Conservation (phyloP, 169 alveolate genomes). For the Amoebophrya sp. region DNA sequence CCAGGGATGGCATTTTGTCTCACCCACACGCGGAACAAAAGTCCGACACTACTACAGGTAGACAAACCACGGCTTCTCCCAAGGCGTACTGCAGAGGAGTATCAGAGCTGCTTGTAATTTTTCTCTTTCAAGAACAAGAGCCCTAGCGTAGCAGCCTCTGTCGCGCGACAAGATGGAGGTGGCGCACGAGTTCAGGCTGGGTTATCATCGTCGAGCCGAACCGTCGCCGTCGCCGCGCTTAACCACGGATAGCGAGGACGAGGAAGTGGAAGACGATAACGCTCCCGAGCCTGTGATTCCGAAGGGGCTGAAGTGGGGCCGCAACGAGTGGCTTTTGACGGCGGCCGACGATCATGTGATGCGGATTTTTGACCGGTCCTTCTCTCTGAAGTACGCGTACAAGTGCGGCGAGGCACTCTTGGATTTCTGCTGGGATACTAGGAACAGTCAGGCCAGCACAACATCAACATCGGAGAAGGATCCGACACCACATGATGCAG, state of each 20-base stretch:
- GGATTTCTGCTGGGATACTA: background rate
- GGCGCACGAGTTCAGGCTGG: background rate
- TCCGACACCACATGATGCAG: too few relatives aligned
- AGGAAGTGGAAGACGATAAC: background rate
- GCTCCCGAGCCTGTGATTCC: background rate
- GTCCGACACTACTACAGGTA: too few relatives aligned
- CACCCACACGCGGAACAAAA: too few relatives aligned
- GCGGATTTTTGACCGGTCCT: background rate
- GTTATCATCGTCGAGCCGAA: background rate
- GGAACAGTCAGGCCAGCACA: background rate
- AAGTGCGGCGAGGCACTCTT: background rate
- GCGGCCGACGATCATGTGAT: background rate
- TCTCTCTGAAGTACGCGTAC: background rate
- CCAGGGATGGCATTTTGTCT: too few relatives aligned
- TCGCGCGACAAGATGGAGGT: background rate
- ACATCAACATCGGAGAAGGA: too few relatives aligned
- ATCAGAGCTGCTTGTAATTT: too few relatives aligned
- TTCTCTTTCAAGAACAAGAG: too few relatives aligned
- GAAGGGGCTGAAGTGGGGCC: background rate
- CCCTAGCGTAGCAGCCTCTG: too few relatives aligned
- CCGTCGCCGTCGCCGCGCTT: background rate
- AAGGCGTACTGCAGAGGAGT: too few relatives aligned
- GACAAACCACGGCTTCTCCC: too few relatives aligned
- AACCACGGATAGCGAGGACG: background rate
- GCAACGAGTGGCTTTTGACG: background rate